Conservation (phyloP, 1,139 yeast species). For the Kodamaea derodonti region DNA sequence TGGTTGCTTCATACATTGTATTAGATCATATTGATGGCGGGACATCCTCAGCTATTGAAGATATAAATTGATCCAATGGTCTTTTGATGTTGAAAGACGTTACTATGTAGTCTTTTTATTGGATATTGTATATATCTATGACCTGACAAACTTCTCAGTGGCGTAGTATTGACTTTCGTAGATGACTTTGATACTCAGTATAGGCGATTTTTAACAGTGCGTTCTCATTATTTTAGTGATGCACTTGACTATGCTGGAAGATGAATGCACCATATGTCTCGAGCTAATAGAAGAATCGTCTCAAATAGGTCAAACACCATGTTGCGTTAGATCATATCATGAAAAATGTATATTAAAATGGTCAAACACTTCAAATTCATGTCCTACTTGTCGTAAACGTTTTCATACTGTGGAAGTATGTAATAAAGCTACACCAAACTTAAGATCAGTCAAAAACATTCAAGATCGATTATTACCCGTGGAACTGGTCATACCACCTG, state of each 20-base stretch:
- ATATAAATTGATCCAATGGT: no score
- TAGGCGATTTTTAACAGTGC: no score
- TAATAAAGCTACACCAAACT: slow-evolving; percentile 7
- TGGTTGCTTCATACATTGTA: slow-evolving; percentile 83
- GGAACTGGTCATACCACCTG: slow-evolving; percentile 29
- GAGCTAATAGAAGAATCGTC: slow-evolving; percentile 27
- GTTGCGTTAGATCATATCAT: slow-evolving; percentile 41
- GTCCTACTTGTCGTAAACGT: slow-evolving; percentile 49
- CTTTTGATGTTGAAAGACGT: no score
- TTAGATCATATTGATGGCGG: slow-evolving; percentile 83
- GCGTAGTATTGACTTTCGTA: no score
- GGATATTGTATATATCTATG: no score
- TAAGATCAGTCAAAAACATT: slow-evolving; percentile 15
- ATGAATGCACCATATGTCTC: slow-evolving; percentile 50
- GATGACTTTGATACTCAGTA: no score
- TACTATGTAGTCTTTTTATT: no score
- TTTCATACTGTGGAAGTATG: slow-evolving; percentile 28
- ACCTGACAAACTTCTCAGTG: no score
- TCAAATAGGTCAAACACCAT: slow-evolving; percentile 34
- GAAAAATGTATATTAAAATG: slow-evolving; percentile 43
- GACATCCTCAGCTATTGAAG: no score
- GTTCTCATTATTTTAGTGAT: no score
- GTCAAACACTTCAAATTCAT: slow-evolving; percentile 48
- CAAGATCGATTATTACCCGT: slow-evolving; percentile 23
- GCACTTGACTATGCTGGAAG: slow-evolving; percentile 12